phyloP scores from a whole-genome alignment of 768 basidiomycete species.

The Naganishia antarctica region DNA sequence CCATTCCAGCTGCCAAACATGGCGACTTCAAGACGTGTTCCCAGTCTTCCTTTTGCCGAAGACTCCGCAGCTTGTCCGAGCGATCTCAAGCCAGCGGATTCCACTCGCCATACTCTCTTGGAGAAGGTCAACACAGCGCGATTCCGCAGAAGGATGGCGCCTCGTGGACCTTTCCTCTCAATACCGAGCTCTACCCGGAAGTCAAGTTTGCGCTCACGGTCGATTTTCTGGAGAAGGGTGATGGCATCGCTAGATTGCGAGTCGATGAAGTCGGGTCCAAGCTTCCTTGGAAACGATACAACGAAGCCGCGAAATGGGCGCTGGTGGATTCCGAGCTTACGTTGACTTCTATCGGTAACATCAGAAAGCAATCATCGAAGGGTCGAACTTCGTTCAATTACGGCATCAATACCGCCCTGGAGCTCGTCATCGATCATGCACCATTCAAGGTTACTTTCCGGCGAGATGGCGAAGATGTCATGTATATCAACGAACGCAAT shows the following conservation, averaged over 20 bases:
- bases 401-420: conserved; percentile 60
- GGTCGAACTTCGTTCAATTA: conserved; percentile 59
- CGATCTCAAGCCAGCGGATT: conserved; percentile 65
- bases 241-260: conserved; percentile 84
- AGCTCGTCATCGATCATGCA: conserved; percentile 59
- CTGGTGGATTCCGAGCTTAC: conserved; percentile 65
- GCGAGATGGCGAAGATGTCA: conserved; percentile 70
- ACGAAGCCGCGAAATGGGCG: conserved; percentile 88
- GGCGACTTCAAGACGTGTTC: conserved; percentile 91
- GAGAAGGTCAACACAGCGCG: conserved; percentile 35
- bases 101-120: conserved; percentile 81
- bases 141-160: conserved; percentile 23
- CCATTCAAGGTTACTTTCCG: conserved; percentile 72
- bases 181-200: conserved; percentile 74
- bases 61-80: conserved; percentile 74
- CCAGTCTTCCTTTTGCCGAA: conserved; percentile 92
- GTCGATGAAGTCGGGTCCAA: conserved; percentile 74
- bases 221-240: conserved; percentile 63
- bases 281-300: conserved; percentile 72
- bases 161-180: conserved; percentile 68
- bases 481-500: conserved; percentile 82
- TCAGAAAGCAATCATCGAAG: conserved; percentile 24
- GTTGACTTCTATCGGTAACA: conserved; percentile 42
- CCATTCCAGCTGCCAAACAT: conserved; percentile 51
- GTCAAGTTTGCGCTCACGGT: conserved; percentile 76